phyloP scores from a whole-genome alignment of 1,284 basidiomycete genomes.

The Ustilago esculenta region DNA sequence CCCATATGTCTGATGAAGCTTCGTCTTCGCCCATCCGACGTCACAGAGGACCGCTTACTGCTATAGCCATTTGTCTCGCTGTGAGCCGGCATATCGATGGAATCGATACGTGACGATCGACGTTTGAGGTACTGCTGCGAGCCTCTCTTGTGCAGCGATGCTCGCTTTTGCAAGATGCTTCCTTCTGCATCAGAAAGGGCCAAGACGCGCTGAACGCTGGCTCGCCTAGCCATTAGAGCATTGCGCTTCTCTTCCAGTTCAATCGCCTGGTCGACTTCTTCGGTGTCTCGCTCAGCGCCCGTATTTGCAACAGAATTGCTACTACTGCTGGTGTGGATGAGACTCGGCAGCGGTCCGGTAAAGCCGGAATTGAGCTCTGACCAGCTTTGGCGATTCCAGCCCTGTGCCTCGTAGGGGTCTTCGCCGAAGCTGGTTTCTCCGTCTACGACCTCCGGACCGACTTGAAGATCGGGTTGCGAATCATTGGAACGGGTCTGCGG shows the following conservation, averaged over 20 bases:
- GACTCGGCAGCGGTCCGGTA: conserved; percentile 20
- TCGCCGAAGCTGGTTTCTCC: conserved; percentile 15
- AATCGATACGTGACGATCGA: conserved; percentile 17
- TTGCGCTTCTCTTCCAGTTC: neutral
- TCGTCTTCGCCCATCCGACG: neutral
- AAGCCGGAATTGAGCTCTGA: conserved; percentile 12
- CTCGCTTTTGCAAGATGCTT: conserved; percentile 8
- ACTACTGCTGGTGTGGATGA: conserved; percentile 1
- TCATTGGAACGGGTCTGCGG: neutral
- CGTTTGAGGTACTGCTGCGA: conserved; percentile 18
- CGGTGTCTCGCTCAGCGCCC: neutral
- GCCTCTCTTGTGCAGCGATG: conserved; percentile 6
- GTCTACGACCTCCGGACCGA: neutral
- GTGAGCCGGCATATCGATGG: neutral
- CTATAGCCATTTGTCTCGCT: neutral
- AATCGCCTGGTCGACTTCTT: neutral
- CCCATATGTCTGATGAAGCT: conserved; percentile 13
- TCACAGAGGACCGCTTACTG: conserved; percentile 21
- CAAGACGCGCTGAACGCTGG: conserved; percentile 32
- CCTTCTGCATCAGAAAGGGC: conserved; percentile 23
- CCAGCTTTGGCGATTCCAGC: conserved; percentile 21
- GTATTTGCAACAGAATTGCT: neutral
- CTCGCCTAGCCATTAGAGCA: conserved; percentile 2
- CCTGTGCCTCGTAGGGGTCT: conserved; percentile 11
- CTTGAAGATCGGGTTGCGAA: neutral